A percentile compares a stretch with the other conserved stretches of the same genome.
Evolutionary conservation across 768 basidiomycete genomes (phyloP).

Genomic region (Termitomyces sp.): DNA sequence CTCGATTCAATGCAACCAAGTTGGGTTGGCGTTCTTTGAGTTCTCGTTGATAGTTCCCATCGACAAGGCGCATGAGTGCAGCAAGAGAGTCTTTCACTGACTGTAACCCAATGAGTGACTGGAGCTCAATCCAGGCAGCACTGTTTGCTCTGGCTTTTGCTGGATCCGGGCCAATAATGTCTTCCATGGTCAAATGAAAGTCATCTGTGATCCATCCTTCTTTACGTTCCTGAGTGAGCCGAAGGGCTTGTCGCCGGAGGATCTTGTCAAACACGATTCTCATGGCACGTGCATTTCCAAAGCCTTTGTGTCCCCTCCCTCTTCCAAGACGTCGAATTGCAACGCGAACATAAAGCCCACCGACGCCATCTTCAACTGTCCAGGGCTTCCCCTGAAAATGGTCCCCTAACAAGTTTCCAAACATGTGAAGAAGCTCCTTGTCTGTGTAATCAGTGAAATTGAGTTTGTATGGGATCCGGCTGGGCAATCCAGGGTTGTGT

Average conservation of each 20-base stretch:
- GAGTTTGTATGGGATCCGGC: conserved; percentile 62
- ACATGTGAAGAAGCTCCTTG: conserved; percentile 1
- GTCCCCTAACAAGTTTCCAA: background rate
- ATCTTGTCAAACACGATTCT: background rate
- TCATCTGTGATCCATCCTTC: background rate
- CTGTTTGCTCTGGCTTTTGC: background rate
- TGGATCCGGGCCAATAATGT: background rate
- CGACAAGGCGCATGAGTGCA: conserved; percentile 17
- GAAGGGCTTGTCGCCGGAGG: background rate
- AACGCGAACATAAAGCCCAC: background rate
- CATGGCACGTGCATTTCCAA: background rate
- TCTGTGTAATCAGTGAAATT: conserved; percentile 60
- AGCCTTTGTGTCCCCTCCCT: background rate
- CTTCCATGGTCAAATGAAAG: background rate
- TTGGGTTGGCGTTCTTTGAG: background rate
- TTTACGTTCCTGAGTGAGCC: background rate
- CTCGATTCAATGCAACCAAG: background rate
- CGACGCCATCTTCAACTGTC: background rate
- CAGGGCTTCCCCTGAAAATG: background rate
- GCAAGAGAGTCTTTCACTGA: conserved; percentile 50
- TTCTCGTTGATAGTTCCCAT: background rate
- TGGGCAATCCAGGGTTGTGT: conserved; percentile 64
- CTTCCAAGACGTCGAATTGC: background rate
- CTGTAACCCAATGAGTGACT: background rate
- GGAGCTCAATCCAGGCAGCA: background rate